A percentile compares a stretch with the other conserved stretches of the same genome.
phyloP scores from a whole-genome alignment of 2,329 filamentous ascomycete genomes.

The Calonectria pseudoturangicola region DNA sequence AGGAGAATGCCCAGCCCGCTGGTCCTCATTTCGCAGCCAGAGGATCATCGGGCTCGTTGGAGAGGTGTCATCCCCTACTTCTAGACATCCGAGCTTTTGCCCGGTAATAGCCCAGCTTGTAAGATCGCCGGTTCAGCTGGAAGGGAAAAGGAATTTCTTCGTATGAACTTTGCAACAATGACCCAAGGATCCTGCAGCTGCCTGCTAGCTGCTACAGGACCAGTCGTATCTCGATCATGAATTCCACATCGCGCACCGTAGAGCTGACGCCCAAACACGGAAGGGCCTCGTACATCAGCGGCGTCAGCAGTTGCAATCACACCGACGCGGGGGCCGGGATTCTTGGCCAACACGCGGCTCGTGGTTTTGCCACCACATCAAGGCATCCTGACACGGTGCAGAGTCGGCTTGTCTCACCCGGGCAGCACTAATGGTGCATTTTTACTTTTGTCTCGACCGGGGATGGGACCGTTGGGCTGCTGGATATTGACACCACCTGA shows the following conservation, averaged over 20 bases:
- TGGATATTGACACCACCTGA: slow-evolving; percentile 26
- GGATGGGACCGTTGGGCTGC: slow-evolving; percentile 30
- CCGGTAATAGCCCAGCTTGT: slow-evolving; percentile 5
- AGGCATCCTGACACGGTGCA: slow-evolving; percentile 21
- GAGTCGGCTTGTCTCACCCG: slow-evolving; percentile 34
- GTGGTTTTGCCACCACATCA: slow-evolving; percentile 32
- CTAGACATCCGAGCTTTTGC: slow-evolving; percentile 1
- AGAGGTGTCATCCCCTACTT: slow-evolving; percentile 3
- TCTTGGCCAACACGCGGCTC: slow-evolving; percentile 26
- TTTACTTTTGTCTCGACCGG: slow-evolving; percentile 35
- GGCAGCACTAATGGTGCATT: slow-evolving; percentile 25
- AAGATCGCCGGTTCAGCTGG: slow-evolving; percentile 16
- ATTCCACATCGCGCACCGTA: slow-evolving; percentile 12
- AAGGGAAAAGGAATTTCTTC: not conserved
- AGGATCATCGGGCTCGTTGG: slow-evolving; percentile 4
- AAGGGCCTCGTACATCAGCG: slow-evolving; percentile 27
- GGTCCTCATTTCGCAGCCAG: slow-evolving; percentile 4
- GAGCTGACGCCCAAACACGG: slow-evolving; percentile 24
- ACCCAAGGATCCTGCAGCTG: slow-evolving; percentile 18
- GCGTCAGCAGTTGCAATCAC: slow-evolving; percentile 29
- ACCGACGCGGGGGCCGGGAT: slow-evolving; percentile 25
- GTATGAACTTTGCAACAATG: not conserved
- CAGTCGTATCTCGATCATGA: not conserved
- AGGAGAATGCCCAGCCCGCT: slow-evolving; percentile 18
- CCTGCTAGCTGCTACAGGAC: not conserved